Evolutionary conservation across 805 yeast species (phyloP), one percentile per base, ranked within the genome.

Genomic region (Millerago galiae): DNA sequence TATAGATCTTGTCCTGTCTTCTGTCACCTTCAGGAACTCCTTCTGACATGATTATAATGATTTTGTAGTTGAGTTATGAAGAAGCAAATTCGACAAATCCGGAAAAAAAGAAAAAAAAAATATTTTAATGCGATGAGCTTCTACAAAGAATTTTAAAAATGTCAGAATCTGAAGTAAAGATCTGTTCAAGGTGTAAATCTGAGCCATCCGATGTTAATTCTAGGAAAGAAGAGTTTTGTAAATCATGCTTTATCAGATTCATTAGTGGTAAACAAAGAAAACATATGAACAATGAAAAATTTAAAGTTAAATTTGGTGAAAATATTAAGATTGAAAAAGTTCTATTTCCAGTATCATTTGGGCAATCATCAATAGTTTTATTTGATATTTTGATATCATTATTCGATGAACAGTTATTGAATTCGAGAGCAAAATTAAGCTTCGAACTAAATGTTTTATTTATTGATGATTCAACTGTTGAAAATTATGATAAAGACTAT

Each of bases 261-360:
- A 69, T 90, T 30, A 71, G 82, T 44, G 81, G 86, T 18, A 90
- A 90, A 59, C 89, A 86, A 61, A 70, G 95, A 47, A 84, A 83
- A 55, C 83, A 74, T 55, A 79, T 91, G 88, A 49, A 56, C 7
- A 75, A 72, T 49, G 89, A 84, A 12, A 75, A 71, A 42, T 89
- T 74, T 63, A 84, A 86, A 55, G 90, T 84, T 17, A 74, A 80
- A 53, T 88, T 73, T 52, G 77, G 76, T 12, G 62, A 63, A 2
- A 65, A 65, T 14, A 66, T 63, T 4, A 65, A 58, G 12, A 43
- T 58, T 3, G 77, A 74, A 14, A 72, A 63, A 27, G 72, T 82
- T 0, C 53, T 84, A 24, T 56, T 87, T 4, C 76, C 90, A 3
- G 54, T 83, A 3, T 81, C 90, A 0, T 72, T 80, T n/a, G 86